Conservation (phyloP, 2,329 filamentous ascomycete genomes). For the Aschersonia sp. region DNA sequence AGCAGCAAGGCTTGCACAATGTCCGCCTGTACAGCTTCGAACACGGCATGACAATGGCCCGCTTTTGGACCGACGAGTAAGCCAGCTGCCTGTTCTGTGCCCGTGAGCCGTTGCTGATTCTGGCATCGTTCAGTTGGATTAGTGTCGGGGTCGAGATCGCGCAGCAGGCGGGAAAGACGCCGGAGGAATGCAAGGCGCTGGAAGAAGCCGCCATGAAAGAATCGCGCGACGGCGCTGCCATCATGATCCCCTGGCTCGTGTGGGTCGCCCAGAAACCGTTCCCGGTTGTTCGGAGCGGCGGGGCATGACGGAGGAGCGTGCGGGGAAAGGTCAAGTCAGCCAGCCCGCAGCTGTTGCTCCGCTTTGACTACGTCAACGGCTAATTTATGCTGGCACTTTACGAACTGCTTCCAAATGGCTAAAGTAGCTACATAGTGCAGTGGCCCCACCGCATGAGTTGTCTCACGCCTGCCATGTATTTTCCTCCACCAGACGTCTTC, state of each 20-base stretch:
- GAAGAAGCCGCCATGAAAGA: constrained; percentile 2
- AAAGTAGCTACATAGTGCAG: no score
- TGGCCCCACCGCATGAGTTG: no score
- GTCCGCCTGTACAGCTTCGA: background rate
- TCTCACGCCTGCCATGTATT: no score
- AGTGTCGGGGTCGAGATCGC: constrained; percentile 3
- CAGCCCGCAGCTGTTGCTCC: no score
- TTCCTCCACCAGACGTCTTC: no score
- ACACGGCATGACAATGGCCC: background rate
- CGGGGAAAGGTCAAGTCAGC: no score
- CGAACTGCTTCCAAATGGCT: no score
- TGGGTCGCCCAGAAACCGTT: background rate
- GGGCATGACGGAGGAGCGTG: no score
- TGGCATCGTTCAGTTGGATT: background rate
- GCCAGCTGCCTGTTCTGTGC: background rate
- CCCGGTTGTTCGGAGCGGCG: no score
- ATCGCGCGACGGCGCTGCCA: constrained; percentile 1
- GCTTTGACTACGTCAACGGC: no score
- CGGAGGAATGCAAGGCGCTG: constrained; percentile 1
- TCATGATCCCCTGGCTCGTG: constrained; percentile 2
- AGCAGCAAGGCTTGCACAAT: background rate
- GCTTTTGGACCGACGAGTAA: constrained; percentile 4
- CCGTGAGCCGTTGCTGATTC: background rate
- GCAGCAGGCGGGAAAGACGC: constrained; percentile 1
- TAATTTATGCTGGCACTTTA: no score